These are phyloP conservation scores for Coniella vitis DNA, from an alignment of 2,329 filamentous ascomycete species.

Conservation along the genomic window DNA sequence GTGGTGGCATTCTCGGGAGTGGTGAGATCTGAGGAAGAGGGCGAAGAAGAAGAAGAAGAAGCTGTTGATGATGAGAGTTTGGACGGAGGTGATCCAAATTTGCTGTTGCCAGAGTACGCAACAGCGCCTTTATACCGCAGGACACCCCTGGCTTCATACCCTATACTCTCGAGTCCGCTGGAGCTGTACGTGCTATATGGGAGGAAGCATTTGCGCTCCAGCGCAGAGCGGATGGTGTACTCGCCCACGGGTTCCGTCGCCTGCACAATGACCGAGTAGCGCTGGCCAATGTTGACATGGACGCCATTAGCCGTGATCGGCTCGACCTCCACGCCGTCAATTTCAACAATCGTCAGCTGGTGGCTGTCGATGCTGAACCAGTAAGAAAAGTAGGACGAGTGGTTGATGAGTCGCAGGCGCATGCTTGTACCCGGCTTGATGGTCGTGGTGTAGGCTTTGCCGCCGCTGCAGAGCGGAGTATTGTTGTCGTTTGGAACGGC, in stretches of 20 bases:
- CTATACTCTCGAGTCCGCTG: slow-evolving; percentile 22
- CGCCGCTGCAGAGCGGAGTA: slow-evolving; percentile 23
- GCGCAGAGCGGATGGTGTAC: slow-evolving; percentile 30
- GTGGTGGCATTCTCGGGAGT: background rate
- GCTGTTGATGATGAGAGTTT: too few relatives aligned
- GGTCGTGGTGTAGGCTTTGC: slow-evolving; percentile 26
- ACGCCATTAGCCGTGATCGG: slow-evolving; percentile 28
- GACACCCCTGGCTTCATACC: slow-evolving; percentile 24
- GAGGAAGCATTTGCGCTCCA: slow-evolving; percentile 28
- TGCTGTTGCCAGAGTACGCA: background rate
- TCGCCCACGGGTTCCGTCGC: slow-evolving; percentile 24
- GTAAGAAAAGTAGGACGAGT: slow-evolving; percentile 31
- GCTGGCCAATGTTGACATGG: slow-evolving; percentile 33
- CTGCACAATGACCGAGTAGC: slow-evolving; percentile 29
- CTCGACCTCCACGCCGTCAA: slow-evolving; percentile 33
- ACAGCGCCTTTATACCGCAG: slow-evolving; percentile 24
- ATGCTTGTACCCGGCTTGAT: slow-evolving; percentile 23
- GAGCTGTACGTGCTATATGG: slow-evolving; percentile 27
- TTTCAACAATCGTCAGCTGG: slow-evolving; percentile 30
- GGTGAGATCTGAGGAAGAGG: too few relatives aligned
- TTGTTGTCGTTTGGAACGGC: slow-evolving; percentile 10
- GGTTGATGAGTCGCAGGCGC: slow-evolving; percentile 33
- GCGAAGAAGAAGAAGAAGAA: too few relatives aligned
- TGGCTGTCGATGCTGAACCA: slow-evolving; percentile 34
- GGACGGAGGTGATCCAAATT: too few relatives aligned